Base-by-base conservation (phyloP, 164 flowering plant genomes). In the Aristolochia fimbriata region DNA sequence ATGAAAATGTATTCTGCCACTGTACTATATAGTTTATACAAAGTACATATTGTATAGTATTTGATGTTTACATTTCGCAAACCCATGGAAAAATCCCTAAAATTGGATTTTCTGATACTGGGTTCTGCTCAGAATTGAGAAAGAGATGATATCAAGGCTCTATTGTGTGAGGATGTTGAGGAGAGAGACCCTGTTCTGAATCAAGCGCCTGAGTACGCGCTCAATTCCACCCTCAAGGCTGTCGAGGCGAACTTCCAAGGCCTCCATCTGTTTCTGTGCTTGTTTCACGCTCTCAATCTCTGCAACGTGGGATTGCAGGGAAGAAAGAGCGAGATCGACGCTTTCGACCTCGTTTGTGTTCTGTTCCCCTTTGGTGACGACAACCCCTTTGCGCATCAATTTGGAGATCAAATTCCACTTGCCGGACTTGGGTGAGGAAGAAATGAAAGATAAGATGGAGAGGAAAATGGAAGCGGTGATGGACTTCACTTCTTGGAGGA, bases 131-230 rank as follows among this genome's bases (percentile, higher is more conserved):
- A 27, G 30, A 27, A 27, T 37, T 10, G 8, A 37, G 11, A 31
- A 31, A 31, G 43, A 37, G 43, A 37, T 37, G 43, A 37, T 37
- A 10, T 2, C 30, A 37, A 37, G 43, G 9, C 30, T 10, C 61
- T 47, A 66, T 15, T 62, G 41, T 30, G n/a, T 48, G 31, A 66
- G 47, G 63, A 61, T 55, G 47, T 69, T 69, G 47, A 61, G 81
- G 31, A 87, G 81, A 4, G 74, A 71, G 65, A 83, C 88, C 64
- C 88, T 76, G 19, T 83, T 79, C 37, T 77, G 71, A 46, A 87
- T 79, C 70, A 83, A 67, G 30, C 79, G 73, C 66, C 81, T 78
- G 20, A 74, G 77, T 27, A 77, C 68, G 61, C 76, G 65, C 48
- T 80, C 82, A 30, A 81, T 25, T 71, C 82, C 85, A 15, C 43